Percentiles rank a stretch among this genome's conserved stretches.
Evolutionary conservation across 1,139 yeast genomes (phyloP).

Genomic region (Chernovozyma aurita): DNA sequence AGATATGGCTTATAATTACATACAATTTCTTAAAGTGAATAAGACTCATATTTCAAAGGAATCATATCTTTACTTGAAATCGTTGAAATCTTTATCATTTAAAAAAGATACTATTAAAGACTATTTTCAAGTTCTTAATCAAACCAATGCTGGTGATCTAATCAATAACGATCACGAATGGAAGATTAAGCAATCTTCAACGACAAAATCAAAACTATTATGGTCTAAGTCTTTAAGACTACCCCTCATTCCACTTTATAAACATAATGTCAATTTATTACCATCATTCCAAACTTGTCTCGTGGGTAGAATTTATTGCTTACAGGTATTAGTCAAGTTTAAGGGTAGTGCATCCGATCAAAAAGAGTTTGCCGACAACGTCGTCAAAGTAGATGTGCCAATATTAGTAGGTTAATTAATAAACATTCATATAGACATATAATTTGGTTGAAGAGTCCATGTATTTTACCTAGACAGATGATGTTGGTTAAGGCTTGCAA

Average conservation of each 20-base stretch:
- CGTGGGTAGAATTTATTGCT: conserved; percentile 39
- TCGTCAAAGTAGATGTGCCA: conserved; percentile 38
- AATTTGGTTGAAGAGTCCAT: too few species aligned
- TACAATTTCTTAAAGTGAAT: conserved; percentile 31
- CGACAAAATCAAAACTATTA: conserved; percentile 13
- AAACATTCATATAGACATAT: background rate
- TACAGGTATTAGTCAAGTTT: conserved; percentile 36
- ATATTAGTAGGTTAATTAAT: conserved; percentile 32
- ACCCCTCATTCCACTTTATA: conserved; percentile 31
- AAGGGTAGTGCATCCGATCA: conserved; percentile 34
- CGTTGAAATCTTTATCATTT: conserved; percentile 35
- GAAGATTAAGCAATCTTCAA: conserved; percentile 19
- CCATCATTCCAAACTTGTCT: conserved; percentile 45
- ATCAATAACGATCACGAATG: conserved; percentile 24
- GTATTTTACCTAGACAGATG: too few species aligned
- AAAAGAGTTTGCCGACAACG: conserved; percentile 32
- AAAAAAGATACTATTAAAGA: conserved; percentile 41
- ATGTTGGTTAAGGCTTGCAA: too few species aligned
- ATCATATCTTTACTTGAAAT: conserved; percentile 34
- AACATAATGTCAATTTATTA: conserved; percentile 35
- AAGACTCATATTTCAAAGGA: conserved; percentile 29
- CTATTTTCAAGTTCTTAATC: conserved; percentile 27
- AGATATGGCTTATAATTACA: conserved; percentile 30
- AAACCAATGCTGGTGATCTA: conserved; percentile 18
- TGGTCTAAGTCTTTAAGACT: conserved; percentile 29